These are phyloP conservation scores for Potentilla sterilis DNA, from an alignment of 306 rosid species.

Conservation along the genomic window DNA sequence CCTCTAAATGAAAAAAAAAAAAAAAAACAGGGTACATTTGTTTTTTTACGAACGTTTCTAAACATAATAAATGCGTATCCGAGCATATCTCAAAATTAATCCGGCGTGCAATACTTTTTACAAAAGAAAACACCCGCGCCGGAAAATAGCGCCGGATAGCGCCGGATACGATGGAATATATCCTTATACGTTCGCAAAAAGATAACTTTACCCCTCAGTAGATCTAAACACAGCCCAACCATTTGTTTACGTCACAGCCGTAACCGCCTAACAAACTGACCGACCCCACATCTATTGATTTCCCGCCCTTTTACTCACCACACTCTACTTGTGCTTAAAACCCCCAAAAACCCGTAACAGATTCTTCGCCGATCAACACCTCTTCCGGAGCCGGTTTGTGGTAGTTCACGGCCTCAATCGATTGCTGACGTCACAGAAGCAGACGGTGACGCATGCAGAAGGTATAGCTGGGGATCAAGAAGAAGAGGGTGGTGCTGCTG, in stretches of 20 bases:
- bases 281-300: not conserved
- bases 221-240: not conserved
- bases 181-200: not conserved
- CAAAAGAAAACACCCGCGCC: too few species aligned
- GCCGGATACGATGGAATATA: too few species aligned
- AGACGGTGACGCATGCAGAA: constrained; percentile 4
- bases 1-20: too few species aligned
- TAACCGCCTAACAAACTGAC: not conserved
- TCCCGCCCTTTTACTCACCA: not conserved
- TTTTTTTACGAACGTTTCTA: too few species aligned
- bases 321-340: not conserved
- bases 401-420: constrained; percentile 38
- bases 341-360: not conserved
- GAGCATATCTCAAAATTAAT: too few species aligned
- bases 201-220: not conserved
- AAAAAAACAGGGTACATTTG: too few species aligned
- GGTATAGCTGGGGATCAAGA: not conserved
- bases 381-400: constrained; percentile 27
- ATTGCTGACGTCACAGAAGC: constrained; percentile 18
- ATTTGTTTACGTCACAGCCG: not conserved
- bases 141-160: too few species aligned
- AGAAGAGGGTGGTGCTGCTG: not conserved
- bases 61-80: too few species aligned
- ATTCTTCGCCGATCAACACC: constrained; percentile 15
- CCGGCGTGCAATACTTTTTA: too few species aligned